phyloP scores from a whole-genome alignment of 768 basidiomycete genomes.

The Boletus reticulatus region DNA sequence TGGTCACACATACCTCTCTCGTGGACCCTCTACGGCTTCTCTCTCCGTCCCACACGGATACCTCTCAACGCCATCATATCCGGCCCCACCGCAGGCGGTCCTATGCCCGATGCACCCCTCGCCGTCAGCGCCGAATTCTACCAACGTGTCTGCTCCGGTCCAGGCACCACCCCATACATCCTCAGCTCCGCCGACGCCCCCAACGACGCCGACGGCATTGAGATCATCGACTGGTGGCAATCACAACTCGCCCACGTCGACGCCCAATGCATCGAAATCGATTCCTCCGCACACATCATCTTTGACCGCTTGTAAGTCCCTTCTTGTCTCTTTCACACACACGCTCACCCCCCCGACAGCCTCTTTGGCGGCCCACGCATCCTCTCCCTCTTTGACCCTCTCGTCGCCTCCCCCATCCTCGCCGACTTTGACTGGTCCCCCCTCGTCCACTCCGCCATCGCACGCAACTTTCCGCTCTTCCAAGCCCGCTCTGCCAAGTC shows the following conservation, averaged over 20 bases:
- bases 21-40: slow-evolving; percentile 54
- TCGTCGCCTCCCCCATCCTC: slow-evolving; percentile 49
- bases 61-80: slow-evolving; percentile 60
- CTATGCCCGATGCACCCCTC: slow-evolving; percentile 29
- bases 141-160: slow-evolving; percentile 42
- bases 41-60: slow-evolving; percentile 48
- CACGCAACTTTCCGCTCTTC: slow-evolving; percentile 45
- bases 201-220: slow-evolving; percentile 37
- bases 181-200: slow-evolving; percentile 38
- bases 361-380: slow-evolving; percentile 44
- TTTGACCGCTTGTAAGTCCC: slow-evolving; percentile 49
- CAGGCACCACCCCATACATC: slow-evolving; percentile 29
- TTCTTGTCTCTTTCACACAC: background rate
- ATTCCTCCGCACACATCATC: slow-evolving; percentile 37
- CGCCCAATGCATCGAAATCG: slow-evolving; percentile 44
- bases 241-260: slow-evolving; percentile 35
- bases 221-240: slow-evolving; percentile 52
- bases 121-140: slow-evolving; percentile 52
- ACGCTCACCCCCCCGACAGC: slow-evolving; percentile 27
- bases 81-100: slow-evolving; percentile 54
- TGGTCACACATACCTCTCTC: slow-evolving; percentile 56
- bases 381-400: slow-evolving; percentile 41
- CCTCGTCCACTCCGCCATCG: slow-evolving; percentile 47
- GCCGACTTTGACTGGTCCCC: slow-evolving; percentile 52
- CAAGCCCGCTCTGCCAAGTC: slow-evolving; percentile 32